Percentiles rank a stretch among this genome's conserved stretches.
phyloP scores from a whole-genome alignment of 176 grass and related monocot species.

The Secale cereale region DNA sequence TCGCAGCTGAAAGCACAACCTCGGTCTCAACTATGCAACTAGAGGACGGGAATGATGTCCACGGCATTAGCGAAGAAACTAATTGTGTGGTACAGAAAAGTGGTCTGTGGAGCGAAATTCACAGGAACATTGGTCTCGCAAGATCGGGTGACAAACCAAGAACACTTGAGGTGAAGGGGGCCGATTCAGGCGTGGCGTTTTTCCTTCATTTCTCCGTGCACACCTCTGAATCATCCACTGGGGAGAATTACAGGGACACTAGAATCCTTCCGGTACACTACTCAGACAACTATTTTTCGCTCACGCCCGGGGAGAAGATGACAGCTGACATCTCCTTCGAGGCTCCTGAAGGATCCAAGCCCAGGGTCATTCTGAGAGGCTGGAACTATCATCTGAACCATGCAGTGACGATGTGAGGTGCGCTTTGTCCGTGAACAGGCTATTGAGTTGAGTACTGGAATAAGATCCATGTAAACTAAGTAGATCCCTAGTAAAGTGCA shows the following conservation, averaged over 20 bases:
- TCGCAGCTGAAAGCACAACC: constrained; percentile 16
- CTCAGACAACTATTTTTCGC: constrained; percentile 84
- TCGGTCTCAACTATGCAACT: background rate
- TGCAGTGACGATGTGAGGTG: constrained; percentile 34
- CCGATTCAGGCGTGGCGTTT: constrained; percentile 72
- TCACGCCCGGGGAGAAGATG: constrained; percentile 72
- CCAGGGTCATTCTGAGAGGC: constrained; percentile 61
- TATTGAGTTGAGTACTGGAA: background rate
- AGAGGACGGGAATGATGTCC: constrained; percentile 7
- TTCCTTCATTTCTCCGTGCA: constrained; percentile 91
- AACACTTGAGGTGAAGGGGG: constrained; percentile 43
- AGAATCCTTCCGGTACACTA: constrained; percentile 98
- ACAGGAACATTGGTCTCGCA: constrained; percentile 6
- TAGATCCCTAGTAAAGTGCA: constrained; percentile 11
- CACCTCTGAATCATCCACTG: constrained; percentile 30
- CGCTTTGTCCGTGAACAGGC: background rate
- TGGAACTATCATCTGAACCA: constrained; percentile 74
- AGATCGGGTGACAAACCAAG: constrained; percentile 18
- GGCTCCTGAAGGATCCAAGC: constrained; percentile 52
- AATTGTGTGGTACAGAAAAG: constrained; percentile 1
- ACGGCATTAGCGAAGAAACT: background rate
- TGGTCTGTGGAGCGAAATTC: constrained; percentile 46
- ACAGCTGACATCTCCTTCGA: constrained; percentile 60
- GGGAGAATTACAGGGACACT: constrained; percentile 48
- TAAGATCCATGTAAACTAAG: constrained; percentile 19